Percentiles rank a stretch among this genome's conserved stretches.
Evolutionary conservation across 108 stramenopile genomes (phyloP).

Genomic region (Cyclotella choctawhatcheeana): DNA sequence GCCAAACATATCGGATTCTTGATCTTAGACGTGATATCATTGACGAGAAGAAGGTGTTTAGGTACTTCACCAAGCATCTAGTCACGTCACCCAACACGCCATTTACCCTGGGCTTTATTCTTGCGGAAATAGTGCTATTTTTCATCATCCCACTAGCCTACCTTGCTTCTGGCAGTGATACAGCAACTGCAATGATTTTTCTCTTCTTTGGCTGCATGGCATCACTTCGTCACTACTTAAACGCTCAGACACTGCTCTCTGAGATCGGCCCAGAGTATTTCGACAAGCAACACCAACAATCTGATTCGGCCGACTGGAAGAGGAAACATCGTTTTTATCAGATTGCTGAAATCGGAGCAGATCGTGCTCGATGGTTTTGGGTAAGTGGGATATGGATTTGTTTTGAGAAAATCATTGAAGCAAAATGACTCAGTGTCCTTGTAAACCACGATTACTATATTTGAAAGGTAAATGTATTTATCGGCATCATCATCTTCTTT

Average conservation of each 20-base stretch:
- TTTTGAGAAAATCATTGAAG: too few relatives aligned
- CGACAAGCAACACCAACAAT: neutral
- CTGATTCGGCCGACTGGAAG: constrained; percentile 20
- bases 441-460: too few relatives aligned
- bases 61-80: constrained; percentile 12
- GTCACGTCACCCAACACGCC: neutral
- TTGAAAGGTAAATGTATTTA: neutral
- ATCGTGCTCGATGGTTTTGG: constrained; percentile 35
- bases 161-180: neutral
- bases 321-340: constrained; percentile 29
- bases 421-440: too few relatives aligned
- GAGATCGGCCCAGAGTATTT: constrained; percentile 26
- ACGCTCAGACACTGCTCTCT: constrained; percentile 27
- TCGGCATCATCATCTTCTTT: constrained; percentile 24
- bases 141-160: neutral
- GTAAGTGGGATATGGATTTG: too few relatives aligned
- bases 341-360: constrained; percentile 27
- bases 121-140: neutral
- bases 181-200: neutral
- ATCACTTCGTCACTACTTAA: constrained; percentile 35
- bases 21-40: constrained; percentile 20
- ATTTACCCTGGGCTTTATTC: neutral
- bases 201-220: neutral
- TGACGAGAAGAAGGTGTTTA: constrained; percentile 7
- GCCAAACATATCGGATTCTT: constrained; percentile 9